Evolutionary conservation across 331 rosid species (phyloP).

Genomic region (Erythrophleum ivorense): DNA sequence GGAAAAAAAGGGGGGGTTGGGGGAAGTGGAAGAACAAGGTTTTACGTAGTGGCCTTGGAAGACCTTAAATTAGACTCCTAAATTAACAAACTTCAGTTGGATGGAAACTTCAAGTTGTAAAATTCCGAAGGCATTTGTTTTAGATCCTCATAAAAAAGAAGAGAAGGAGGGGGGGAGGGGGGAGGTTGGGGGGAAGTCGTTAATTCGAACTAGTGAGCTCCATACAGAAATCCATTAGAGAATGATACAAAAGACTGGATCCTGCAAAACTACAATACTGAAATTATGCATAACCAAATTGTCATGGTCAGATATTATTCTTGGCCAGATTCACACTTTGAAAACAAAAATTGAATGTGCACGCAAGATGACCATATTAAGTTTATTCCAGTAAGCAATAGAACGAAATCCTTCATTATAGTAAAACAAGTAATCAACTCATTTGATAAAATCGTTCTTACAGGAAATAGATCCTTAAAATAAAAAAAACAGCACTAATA

Average conservation of each 20-base stretch:
- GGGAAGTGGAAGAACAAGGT: neutral
- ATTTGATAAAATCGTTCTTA: conserved; percentile 9
- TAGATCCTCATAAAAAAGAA: conserved; percentile 21
- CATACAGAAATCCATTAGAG: neutral
- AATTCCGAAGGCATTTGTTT: neutral
- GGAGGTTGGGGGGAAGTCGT: neutral
- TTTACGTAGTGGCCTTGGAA: neutral
- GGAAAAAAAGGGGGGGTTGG: no score
- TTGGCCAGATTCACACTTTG: conserved; percentile 1
- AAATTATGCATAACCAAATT: conserved; percentile 11
- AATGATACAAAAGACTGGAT: conserved; percentile 31
- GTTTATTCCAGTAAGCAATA: neutral
- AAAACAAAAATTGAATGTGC: neutral
- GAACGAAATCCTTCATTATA: neutral
- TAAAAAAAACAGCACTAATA: neutral
- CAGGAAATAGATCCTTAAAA: neutral
- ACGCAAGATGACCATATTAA: neutral
- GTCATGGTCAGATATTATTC: conserved; percentile 30
- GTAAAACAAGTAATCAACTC: conserved; percentile 13
- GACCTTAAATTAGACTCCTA: conserved; percentile 31
- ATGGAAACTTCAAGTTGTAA: neutral
- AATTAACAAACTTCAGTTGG: conserved; percentile 18
- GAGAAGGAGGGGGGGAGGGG: no score
- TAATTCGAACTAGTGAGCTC: conserved; percentile 11
- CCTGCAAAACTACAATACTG: conserved; percentile 53